These are phyloP conservation scores for Cercospora sp. DNA, from an alignment of 2,329 filamentous ascomycete species.

Conservation along the genomic window DNA sequence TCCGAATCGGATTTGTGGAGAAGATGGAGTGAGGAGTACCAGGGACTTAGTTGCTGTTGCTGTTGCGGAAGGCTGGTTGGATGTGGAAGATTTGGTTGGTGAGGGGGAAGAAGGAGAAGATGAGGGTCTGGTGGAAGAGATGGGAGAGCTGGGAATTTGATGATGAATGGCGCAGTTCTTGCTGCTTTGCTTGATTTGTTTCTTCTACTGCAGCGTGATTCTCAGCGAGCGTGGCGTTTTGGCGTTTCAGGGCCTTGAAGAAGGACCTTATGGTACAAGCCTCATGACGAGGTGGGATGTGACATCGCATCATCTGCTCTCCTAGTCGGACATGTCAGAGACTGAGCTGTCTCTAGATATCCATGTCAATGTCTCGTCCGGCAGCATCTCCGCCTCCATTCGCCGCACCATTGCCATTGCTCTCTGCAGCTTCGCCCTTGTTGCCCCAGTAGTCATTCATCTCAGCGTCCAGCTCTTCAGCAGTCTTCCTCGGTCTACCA, in stretches of 20 bases:
- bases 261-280: not conserved
- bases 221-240: not conserved
- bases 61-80: slow-evolving; percentile 39
- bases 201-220: not conserved
- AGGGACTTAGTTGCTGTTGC: slow-evolving; percentile 38
- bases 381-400: slow-evolving; percentile 21
- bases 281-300: not conserved
- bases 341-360: slow-evolving; percentile 29
- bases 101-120: slow-evolving; percentile 22
- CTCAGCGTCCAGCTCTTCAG: slow-evolving; percentile 90
- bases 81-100: slow-evolving; percentile 39
- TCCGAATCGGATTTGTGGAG: slow-evolving; percentile 33
- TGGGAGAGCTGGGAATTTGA: slow-evolving; percentile 23
- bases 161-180: not conserved
- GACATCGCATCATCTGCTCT: not conserved
- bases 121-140: slow-evolving; percentile 12
- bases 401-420: slow-evolving; percentile 35
- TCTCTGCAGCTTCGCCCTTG: slow-evolving; percentile 36
- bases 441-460: slow-evolving; percentile 87
- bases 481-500: slow-evolving; percentile 73
- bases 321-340: not conserved
- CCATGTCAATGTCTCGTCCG: slow-evolving; percentile 39
- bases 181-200: not conserved
- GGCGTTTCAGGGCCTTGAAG: not conserved
- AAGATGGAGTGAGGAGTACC: slow-evolving; percentile 28